Conservation (phyloP, 2,329 filamentous ascomycete species). For the Penicillium frequentans region DNA sequence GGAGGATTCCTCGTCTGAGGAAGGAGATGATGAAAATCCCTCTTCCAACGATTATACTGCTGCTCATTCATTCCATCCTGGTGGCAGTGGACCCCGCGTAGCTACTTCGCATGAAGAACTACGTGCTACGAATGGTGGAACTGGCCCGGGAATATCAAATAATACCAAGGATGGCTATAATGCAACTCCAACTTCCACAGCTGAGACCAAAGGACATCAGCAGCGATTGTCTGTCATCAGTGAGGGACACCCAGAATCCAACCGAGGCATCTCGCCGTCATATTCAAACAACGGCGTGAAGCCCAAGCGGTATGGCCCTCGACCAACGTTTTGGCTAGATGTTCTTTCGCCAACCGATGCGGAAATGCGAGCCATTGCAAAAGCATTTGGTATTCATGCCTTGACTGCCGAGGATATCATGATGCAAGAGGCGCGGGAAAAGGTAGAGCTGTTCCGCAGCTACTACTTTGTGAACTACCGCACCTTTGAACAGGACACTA, state of each 20-base stretch:
- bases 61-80: slow-evolving; percentile 1
- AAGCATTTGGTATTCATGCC: slow-evolving; percentile 93
- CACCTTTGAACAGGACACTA: slow-evolving; percentile 91
- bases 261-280: slow-evolving; percentile 25
- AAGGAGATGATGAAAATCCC: slow-evolving; percentile 47
- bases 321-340: slow-evolving; percentile 96
- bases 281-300: slow-evolving; percentile 23
- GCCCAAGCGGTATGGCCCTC: slow-evolving; percentile 66
- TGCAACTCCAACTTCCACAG: background rate
- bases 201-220: slow-evolving; percentile 24
- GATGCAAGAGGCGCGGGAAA: slow-evolving; percentile 95
- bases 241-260: slow-evolving; percentile 34
- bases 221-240: slow-evolving; percentile 37
- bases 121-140: slow-evolving; percentile 1
- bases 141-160: background rate
- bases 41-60: slow-evolving; percentile 21
- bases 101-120: slow-evolving; percentile 8
- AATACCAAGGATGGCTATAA: slow-evolving; percentile 14
- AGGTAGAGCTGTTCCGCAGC: slow-evolving; percentile 93
- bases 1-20: slow-evolving; percentile 70
- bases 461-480: slow-evolving; percentile 99
- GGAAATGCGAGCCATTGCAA: slow-evolving; percentile 92
- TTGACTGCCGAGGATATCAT: slow-evolving; percentile 95
- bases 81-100: slow-evolving; percentile 10
- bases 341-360: slow-evolving; percentile 85